These are phyloP conservation scores for Solanum chmielewskii DNA, from an alignment of 257 asterid genomes.

Conservation along the genomic window DNA sequence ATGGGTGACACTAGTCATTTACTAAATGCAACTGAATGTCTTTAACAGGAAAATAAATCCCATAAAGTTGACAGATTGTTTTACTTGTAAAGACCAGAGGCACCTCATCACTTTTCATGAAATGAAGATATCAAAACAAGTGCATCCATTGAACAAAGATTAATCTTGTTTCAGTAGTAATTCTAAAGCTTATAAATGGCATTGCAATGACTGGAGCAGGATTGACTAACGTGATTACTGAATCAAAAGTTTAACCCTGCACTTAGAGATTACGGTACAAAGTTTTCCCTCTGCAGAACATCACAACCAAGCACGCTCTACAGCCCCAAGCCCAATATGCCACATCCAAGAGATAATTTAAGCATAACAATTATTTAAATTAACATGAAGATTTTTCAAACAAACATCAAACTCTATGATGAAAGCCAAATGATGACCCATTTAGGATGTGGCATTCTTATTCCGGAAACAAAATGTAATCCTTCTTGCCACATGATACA, in stretches of 20 bases:
- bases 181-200: background rate
- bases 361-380: background rate
- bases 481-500: background rate
- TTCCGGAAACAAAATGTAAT: background rate
- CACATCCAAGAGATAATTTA: background rate
- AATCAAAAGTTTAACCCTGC: background rate
- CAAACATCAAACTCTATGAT: background rate
- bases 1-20: background rate
- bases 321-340: background rate
- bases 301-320: background rate
- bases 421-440: background rate
- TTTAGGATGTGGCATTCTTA: background rate
- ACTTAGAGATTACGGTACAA: background rate
- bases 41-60: background rate
- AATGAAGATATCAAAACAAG: background rate
- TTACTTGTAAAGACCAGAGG: background rate
- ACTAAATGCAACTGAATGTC: background rate
- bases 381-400: background rate
- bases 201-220: background rate
- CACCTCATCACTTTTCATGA: background rate
- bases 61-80: background rate
- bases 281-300: background rate
- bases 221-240: background rate
- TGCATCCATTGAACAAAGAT: background rate
- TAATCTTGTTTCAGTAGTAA: background rate